Base-by-base conservation (phyloP, 352 stramenopile species). In the Phytophthora megakarya region DNA sequence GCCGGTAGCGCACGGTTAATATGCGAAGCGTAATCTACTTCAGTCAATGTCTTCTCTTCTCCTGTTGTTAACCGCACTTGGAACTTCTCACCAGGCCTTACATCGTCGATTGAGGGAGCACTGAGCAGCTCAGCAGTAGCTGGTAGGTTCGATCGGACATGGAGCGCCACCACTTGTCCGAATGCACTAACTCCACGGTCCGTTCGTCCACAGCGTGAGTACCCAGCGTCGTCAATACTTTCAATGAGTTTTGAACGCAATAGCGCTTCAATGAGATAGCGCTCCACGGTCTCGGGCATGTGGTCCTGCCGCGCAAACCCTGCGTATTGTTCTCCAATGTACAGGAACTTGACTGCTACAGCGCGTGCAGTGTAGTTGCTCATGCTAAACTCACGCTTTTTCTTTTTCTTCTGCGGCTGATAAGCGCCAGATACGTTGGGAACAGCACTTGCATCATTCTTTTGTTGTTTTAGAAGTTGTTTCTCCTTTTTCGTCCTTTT, bases 191-290 rank as follows among this genome's bases (percentile, higher is more conserved):
- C 98, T 18, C 97, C 97, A 43, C 89, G 88, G 72, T 99, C 98
- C 3, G 98, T 99, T 23, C 98, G 86, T 4, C 98, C 98, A 65
- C 97, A 99, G 25, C 97, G 86, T 11, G 91, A 98, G 80, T 99
- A 99, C 11, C 78, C 71, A 57, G 75, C 88, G 48, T 75, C 71
- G 26, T 93, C 70, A 45, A 93, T 79, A 75, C 85, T 90, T 32
- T 83, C 75, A 38, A 99, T 94, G 6, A 99, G 75, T 48, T 93
- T 88, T 9, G 93, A 92, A 70, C 92, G 96, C 39, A 90, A 67
- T 5, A 99, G 76, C 22, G 97, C 96, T n/a, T 92, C 78, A 73
- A 99, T 97, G 4, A 99, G 70, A 68, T 93, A 89, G 28, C 78
- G 77, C 71, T 99, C 97, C 25, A 99, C 85, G 0, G 95, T 98